Conservation (phyloP, 169 alveolate genomes). For the Plasmodium yoelii region DNA sequence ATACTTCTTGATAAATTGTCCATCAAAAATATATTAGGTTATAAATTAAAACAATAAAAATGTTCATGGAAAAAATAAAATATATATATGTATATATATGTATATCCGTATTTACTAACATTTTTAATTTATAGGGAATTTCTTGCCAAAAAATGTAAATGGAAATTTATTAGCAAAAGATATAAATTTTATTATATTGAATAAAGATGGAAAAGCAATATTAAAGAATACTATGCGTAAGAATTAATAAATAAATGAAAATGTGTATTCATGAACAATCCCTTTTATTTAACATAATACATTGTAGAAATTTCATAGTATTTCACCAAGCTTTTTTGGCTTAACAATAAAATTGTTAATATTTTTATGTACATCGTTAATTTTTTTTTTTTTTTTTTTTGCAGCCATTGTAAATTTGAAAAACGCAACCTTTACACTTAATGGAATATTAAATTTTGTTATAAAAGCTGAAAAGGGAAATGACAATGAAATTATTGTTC, state of each 20-base stretch:
- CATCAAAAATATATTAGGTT: constrained; percentile 62
- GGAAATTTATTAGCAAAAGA: constrained; percentile 36
- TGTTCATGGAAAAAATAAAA: not conserved
- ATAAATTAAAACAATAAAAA: not conserved
- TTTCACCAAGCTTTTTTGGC: no score
- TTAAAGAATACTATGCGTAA: constrained; percentile 49
- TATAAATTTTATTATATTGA: constrained; percentile 32
- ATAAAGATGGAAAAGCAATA: constrained; percentile 41
- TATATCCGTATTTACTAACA: not conserved
- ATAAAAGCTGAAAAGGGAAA: constrained; percentile 68
- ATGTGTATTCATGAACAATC: not conserved
- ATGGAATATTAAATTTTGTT: constrained; percentile 45
- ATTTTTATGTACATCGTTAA: no score
- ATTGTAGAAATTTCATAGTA: not conserved
- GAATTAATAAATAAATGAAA: not conserved
- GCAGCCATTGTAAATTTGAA: constrained; percentile 47
- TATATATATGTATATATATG: not conserved
- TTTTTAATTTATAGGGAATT: constrained; percentile 17
- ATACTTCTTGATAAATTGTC: constrained; percentile 51
- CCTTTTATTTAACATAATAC: not conserved
- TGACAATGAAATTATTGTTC: constrained; percentile 60
- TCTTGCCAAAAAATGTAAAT: constrained; percentile 39
- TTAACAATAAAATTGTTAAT: no score
- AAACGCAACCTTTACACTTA: constrained; percentile 56
- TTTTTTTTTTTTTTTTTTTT: not conserved